Evolutionary conservation across 345 rosid species (phyloP).

Genomic region (Alliaria petiolata): DNA sequence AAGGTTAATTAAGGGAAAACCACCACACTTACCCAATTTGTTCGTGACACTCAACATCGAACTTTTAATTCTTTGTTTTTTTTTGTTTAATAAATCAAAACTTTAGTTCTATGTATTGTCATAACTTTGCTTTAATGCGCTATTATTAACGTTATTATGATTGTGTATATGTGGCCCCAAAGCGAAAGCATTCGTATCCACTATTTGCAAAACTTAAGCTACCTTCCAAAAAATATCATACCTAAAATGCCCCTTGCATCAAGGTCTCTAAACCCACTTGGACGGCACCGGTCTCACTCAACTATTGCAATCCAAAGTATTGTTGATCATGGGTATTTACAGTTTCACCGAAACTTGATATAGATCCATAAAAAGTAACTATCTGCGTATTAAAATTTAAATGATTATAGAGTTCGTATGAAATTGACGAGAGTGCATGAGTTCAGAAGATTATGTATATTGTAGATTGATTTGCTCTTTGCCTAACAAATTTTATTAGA

Average conservation of each 20-base stretch:
- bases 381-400: background rate
- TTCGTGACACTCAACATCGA: slow-evolving; percentile 30
- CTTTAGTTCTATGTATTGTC: slow-evolving; percentile 34
- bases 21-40: slow-evolving; percentile 18
- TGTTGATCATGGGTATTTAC: background rate
- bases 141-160: slow-evolving; percentile 25
- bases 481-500: background rate
- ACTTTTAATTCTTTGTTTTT: slow-evolving; percentile 18
- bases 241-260: slow-evolving; percentile 24
- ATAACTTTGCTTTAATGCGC: slow-evolving; percentile 20
- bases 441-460: background rate
- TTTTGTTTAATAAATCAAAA: slow-evolving; percentile 16
- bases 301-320: slow-evolving; percentile 1
- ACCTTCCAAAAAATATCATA: slow-evolving; percentile 15
- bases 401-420: background rate
- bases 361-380: background rate
- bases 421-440: background rate
- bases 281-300: slow-evolving; percentile 30
- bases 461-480: background rate
- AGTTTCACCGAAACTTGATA: background rate
- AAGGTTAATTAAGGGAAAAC: slow-evolving; percentile 19
- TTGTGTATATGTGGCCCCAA: slow-evolving; percentile 21
- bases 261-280: slow-evolving; percentile 32
- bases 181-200: slow-evolving; percentile 22
- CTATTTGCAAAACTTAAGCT: slow-evolving; percentile 30